Evolutionary conservation across 805 yeast genomes (phyloP), one percentile per base, ranked within the genome.

Genomic region (Candida andamanensis): DNA sequence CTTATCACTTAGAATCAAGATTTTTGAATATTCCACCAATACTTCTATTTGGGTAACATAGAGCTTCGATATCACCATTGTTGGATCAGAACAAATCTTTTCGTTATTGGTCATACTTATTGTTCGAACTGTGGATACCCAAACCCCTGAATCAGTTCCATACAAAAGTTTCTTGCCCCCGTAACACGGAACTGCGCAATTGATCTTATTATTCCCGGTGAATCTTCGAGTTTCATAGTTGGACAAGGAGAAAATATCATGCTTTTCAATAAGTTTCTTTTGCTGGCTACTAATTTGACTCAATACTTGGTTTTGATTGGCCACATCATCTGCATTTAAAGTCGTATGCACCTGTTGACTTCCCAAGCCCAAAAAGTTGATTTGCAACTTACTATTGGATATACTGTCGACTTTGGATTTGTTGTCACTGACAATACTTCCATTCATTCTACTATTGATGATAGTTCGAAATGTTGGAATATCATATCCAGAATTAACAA

Each of bases 101-200:
- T 65, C 69, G 29, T 65, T 66, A 6, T 72, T 62, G 0, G 67
- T 61, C 32, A 77, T 60, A 21, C 74, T 66, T 35, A 70, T 74
- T 6, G 76, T 73, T 26, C 73, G 55, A n/a, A 69, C 73, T 48
- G 86, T 86, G 27, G 92, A 77, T 28, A 86, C 75, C 67, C 82
- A 92, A 3, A 92, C 78, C 4, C 98, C 97, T 1, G 81, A 72
- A 51, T 86, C 95, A 0, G 97, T 87, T 26, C 97, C 97, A 50
- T 85, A 89, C 21, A 92, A 56, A 42, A 89, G 61, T 52, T 89
- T 85, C 42, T 95, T 74, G 14, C 97, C 97, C 32, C 96, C 96
- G 51, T 92, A 95, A 55, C 85, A 82, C 20, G 96, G 95, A 24
- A 84, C 87, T 17, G 87, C 90, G 64, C 97, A 87, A 51, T 85